phyloP scores from a whole-genome alignment of 768 basidiomycete species.

The Lactarius vividus region DNA sequence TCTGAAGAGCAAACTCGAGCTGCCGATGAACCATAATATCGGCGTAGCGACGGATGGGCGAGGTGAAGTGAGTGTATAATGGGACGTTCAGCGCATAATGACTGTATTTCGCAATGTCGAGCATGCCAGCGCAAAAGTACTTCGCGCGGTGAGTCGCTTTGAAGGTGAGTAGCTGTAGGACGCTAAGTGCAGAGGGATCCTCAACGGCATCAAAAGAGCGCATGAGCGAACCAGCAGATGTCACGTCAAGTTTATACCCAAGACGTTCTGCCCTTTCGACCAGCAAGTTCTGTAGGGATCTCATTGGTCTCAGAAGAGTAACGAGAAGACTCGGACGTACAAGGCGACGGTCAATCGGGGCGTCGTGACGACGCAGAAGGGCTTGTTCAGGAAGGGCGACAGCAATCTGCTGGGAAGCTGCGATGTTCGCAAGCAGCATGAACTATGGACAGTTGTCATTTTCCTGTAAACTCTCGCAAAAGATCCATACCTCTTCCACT shows the following conservation, averaged over 20 bases:
- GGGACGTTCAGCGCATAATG: conserved; percentile 91
- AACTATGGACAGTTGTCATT: conserved; percentile 49
- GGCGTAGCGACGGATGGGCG: conserved; percentile 89
- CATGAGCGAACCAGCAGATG: conserved; percentile 80
- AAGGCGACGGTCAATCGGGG: conserved; percentile 86
- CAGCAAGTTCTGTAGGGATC: conserved; percentile 60
- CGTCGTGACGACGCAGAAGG: conserved; percentile 92
- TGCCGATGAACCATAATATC: conserved; percentile 96
- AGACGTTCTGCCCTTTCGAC: conserved; percentile 77
- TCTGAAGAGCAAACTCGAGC: conserved; percentile 82
- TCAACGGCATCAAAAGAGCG: conserved; percentile 72
- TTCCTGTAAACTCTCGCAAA: neutral
- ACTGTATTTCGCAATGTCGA: conserved; percentile 96
- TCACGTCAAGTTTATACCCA: conserved; percentile 77
- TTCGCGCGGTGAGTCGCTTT: conserved; percentile 95
- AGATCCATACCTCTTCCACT: conserved; percentile 74
- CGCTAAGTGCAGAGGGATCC: conserved; percentile 67
- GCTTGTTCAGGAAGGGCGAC: conserved; percentile 95
- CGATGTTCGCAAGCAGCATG: conserved; percentile 89
- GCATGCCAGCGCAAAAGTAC: conserved; percentile 99
- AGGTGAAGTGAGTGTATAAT: conserved; percentile 92
- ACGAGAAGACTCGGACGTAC: conserved; percentile 42
- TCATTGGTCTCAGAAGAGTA: conserved; percentile 16
- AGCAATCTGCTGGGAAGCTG: conserved; percentile 91
- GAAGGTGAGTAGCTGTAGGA: conserved; percentile 80